Conservation (phyloP, 179 eudicot genomes). For the Beta lomatogona region DNA sequence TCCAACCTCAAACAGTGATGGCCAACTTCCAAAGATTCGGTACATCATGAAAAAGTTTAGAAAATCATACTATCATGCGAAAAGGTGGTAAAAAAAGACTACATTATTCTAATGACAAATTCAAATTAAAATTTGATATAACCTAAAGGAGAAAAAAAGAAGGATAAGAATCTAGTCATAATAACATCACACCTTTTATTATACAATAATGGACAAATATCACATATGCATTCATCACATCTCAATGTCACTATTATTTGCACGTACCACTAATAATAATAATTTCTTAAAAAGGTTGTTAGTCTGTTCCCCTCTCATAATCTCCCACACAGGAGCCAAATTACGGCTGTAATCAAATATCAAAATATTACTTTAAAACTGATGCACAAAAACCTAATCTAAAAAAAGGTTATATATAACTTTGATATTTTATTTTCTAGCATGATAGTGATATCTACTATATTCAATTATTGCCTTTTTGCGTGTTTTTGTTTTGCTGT, state of each 20-base stretch:
- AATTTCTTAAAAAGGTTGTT: constrained; percentile 3
- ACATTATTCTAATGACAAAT: constrained; percentile 1
- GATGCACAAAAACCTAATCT: constrained; percentile 32
- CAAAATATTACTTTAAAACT: constrained; percentile 20
- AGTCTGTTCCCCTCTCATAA: constrained; percentile 6
- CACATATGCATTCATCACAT: neutral
- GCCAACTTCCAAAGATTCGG: constrained; percentile 24
- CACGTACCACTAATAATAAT: too few species aligned
- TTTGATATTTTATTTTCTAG: constrained; percentile 14
- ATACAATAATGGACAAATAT: constrained; percentile 1
- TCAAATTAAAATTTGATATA: neutral
- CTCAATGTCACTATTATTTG: neutral
- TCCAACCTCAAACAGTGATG: constrained; percentile 4
- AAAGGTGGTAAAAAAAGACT: constrained; percentile 2
- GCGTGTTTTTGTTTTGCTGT: neutral
- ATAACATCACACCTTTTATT: constrained; percentile 13
- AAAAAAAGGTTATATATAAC: constrained; percentile 15
- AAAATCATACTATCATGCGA: neutral
- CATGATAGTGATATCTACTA: constrained; percentile 3
- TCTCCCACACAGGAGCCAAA: constrained; percentile 11
- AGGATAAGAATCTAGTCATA: constrained; percentile 36
- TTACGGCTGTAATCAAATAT: constrained; percentile 32
- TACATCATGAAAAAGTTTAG: constrained; percentile 1
- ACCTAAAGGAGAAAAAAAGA: neutral
- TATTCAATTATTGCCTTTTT: constrained; percentile 15